phyloP scores from a whole-genome alignment of 1,284 basidiomycete species.

The Cryptococcus maquisensis region DNA sequence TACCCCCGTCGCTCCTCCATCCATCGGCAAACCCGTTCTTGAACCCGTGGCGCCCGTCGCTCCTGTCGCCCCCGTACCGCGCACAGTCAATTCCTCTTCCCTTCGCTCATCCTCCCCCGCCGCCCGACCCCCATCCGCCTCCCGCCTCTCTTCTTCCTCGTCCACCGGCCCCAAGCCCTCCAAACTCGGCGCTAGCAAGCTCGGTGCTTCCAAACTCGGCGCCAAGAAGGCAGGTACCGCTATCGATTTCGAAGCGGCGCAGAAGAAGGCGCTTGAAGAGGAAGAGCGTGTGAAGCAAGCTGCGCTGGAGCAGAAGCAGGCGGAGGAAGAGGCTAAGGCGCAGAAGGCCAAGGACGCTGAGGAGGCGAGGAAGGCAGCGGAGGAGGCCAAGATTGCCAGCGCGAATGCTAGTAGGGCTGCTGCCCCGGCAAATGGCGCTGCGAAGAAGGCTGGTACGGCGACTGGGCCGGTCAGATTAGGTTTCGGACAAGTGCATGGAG shows the following conservation, averaged over 20 bases:
- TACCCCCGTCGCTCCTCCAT: slow-evolving; percentile 30
- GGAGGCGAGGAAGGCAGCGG: slow-evolving; percentile 56
- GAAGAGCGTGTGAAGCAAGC: slow-evolving; percentile 82
- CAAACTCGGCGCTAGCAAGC: slow-evolving; percentile 59
- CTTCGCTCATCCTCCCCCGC: slow-evolving; percentile 49
- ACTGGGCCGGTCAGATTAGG: slow-evolving; percentile 57
- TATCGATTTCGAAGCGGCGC: slow-evolving; percentile 88
- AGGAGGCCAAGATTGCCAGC: slow-evolving; percentile 32
- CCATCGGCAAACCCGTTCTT: slow-evolving; percentile 30
- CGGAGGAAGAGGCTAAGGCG: slow-evolving; percentile 58
- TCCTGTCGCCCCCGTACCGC: slow-evolving; percentile 20
- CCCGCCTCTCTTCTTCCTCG: slow-evolving; percentile 25
- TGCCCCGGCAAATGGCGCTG: slow-evolving; percentile 30
- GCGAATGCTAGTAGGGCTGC: slow-evolving; percentile 14
- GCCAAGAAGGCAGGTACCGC: slow-evolving; percentile 71
- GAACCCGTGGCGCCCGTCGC: too few relatives aligned
- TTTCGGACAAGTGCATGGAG: slow-evolving; percentile 72
- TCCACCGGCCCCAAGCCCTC: slow-evolving; percentile 31
- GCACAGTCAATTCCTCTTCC: slow-evolving; percentile 52
- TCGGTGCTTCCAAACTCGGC: slow-evolving; percentile 72
- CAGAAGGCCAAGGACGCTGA: slow-evolving; percentile 53
- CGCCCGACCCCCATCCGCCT: slow-evolving; percentile 53
- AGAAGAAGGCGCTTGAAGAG: slow-evolving; percentile 79
- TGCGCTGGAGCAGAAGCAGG: slow-evolving; percentile 77
- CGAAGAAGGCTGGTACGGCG: slow-evolving; percentile 33